Evolutionary conservation across 805 yeast species (phyloP).

Genomic region (Spathaspora girioi): DNA sequence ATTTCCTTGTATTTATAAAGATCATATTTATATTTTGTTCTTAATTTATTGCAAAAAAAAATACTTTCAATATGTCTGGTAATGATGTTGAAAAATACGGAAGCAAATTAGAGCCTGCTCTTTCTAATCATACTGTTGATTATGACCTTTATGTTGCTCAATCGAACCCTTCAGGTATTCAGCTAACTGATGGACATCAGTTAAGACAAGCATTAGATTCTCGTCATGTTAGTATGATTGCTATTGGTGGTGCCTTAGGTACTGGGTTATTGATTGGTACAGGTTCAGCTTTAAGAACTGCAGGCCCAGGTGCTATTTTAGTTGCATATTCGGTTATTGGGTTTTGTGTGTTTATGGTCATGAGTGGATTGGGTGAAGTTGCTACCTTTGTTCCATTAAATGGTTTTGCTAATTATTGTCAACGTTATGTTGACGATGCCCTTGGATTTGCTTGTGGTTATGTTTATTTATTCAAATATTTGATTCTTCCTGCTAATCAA

Average conservation of each 20-base stretch:
- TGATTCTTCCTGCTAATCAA: conserved; percentile 59
- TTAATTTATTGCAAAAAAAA: not conserved
- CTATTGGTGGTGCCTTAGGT: conserved; percentile 82
- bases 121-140: conserved; percentile 40
- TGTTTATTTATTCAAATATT: conserved; percentile 53
- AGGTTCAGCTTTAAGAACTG: conserved; percentile 62
- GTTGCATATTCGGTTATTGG: conserved; percentile 71
- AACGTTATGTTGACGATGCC: conserved; percentile 61
- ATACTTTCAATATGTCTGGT: conserved; percentile 1
- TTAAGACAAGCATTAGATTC: conserved; percentile 46
- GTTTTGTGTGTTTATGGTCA: conserved; percentile 63
- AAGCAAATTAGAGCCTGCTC: conserved; percentile 15
- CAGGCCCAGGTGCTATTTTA: conserved; percentile 67
- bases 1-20: not conserved
- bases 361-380: conserved; percentile 67
- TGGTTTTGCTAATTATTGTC: conserved; percentile 64
- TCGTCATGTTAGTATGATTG: conserved; percentile 67
- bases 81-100: conserved; percentile 7
- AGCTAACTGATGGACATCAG: conserved; percentile 41
- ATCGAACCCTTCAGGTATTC: conserved; percentile 37
- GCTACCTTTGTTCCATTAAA: conserved; percentile 66
- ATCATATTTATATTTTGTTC: not conserved
- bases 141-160: conserved; percentile 44
- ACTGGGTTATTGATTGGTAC: conserved; percentile 75
- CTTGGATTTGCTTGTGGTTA: conserved; percentile 70